Evolutionary conservation across 2,329 filamentous ascomycete genomes (phyloP), one percentile per base, ranked within the genome.

Genomic region (Colletotrichum brevisporum): DNA sequence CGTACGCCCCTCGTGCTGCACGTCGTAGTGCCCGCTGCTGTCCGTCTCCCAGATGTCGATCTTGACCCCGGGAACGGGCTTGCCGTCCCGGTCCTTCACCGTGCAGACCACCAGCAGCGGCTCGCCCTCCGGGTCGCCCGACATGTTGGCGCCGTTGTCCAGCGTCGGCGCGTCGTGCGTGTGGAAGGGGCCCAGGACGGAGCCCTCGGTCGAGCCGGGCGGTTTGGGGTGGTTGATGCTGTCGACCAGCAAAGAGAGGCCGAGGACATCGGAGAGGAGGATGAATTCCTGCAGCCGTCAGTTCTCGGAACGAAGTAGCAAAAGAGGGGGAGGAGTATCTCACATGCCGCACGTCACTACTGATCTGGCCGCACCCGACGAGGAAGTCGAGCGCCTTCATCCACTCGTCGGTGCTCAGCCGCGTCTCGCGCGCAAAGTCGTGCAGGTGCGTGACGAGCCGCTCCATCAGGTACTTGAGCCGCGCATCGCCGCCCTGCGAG

Each of bases 11-110:
- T 86, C 82, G 75, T 92, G 89, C 77, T 94, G 92, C 52, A 94
- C 91, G 75, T 95, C 92, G 75, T 95, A 95, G 74, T 89, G 88
- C 6, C 92, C 92, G 16, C 89, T 88, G 8, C 87, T 89, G 75
- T 94, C 92, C 1, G 92, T 93, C 79, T 94, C 92, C 92, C 92
- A 95, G 53, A 94, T 89, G 77, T 94, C 92, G 64, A 94, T 87
- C 74, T 89, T 92, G 31, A 89, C 91, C 47, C 82, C 87, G 0
- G 81, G 63, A 24, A 94, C 83, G 0, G 92, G 89, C 0, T 83
- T 82, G 0, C 91, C 91, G 1, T 82, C 52, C 0, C 86, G 87
- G 75, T 92, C 90, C 70, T 86, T 89, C 72, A 94, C 78, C 0
- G 85, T 90, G 80, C 92, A 93, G 8, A 93, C 74, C 2, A 91